These are phyloP conservation scores for Calocera cornea DNA, from an alignment of 768 basidiomycete genomes.

Conservation along the genomic window DNA sequence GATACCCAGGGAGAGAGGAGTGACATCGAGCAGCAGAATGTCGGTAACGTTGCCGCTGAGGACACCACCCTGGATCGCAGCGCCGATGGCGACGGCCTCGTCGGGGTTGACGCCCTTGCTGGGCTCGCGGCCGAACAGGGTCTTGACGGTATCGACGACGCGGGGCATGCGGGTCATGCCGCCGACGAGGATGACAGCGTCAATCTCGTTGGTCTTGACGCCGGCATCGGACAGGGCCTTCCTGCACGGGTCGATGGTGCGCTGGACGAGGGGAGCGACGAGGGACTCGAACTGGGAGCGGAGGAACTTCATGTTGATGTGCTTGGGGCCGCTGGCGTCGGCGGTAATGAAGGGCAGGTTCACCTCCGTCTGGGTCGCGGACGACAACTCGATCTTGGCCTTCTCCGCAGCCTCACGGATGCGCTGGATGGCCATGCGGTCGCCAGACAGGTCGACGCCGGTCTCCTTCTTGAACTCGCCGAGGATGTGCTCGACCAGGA, in stretches of 20 bases:
- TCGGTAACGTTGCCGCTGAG: slow-evolving; percentile 93
- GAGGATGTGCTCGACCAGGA: slow-evolving; percentile 73
- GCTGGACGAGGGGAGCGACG: slow-evolving; percentile 66
- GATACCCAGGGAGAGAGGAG: slow-evolving; percentile 91
- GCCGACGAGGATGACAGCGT: slow-evolving; percentile 96
- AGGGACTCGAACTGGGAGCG: slow-evolving; percentile 85
- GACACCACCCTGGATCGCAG: slow-evolving; percentile 96
- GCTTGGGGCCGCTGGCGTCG: slow-evolving; percentile 87
- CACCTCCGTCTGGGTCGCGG: slow-evolving; percentile 88
- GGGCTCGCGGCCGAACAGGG: slow-evolving; percentile 87
- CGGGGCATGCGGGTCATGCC: slow-evolving; percentile 98
- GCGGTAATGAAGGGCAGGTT: slow-evolving; percentile 98
- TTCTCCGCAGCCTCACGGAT: slow-evolving; percentile 99
- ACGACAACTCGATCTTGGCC: slow-evolving; percentile 96
- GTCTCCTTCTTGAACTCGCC: slow-evolving; percentile 89
- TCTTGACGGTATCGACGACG: slow-evolving; percentile 87
- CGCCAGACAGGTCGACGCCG: slow-evolving; percentile 65
- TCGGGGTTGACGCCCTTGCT: slow-evolving; percentile 99
- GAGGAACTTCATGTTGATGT: slow-evolving; percentile 84
- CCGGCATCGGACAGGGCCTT: slow-evolving; percentile 91
- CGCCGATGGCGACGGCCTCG: slow-evolving; percentile 97
- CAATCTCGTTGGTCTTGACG: slow-evolving; percentile 80
- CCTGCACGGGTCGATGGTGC: slow-evolving; percentile 91
- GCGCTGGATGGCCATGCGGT: slow-evolving; percentile 96
- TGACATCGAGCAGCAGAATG: slow-evolving; percentile 86